A percentile compares a stretch with the other conserved stretches of the same genome.
Evolutionary conservation across 139 green algal species (phyloP).

Genomic region (Micractinium conductrix): DNA sequence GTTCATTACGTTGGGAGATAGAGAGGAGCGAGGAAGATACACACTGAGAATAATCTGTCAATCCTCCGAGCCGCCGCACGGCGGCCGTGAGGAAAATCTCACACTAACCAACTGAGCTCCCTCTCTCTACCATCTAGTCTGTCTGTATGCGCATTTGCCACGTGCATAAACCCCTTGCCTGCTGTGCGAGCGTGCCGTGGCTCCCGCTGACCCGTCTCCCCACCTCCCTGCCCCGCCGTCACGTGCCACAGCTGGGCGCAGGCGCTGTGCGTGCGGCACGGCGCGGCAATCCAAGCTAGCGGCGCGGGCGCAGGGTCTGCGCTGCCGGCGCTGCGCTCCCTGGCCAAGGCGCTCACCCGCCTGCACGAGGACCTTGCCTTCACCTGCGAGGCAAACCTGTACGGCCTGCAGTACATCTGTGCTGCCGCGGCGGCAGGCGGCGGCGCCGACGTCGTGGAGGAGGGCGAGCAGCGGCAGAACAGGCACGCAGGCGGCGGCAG

Average conservation of each 20-base stretch:
- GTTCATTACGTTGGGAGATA: too few species aligned
- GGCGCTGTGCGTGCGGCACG: slow-evolving; percentile 63
- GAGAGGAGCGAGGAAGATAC: too few species aligned
- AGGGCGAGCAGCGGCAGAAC: not conserved
- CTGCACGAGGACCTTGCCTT: slow-evolving; percentile 73
- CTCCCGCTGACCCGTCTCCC: slow-evolving; percentile 38
- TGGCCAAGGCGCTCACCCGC: slow-evolving; percentile 66
- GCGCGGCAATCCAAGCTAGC: slow-evolving; percentile 51
- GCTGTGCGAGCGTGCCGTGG: too few species aligned
- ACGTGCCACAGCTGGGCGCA: slow-evolving; percentile 41
- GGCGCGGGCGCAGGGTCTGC: slow-evolving; percentile 7
- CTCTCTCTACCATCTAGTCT: not conserved
- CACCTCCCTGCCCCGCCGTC: slow-evolving; percentile 14
- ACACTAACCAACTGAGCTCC: not conserved
- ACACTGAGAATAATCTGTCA: too few species aligned
- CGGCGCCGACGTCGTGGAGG: not conserved
- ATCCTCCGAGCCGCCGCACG: not conserved
- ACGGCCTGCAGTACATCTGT: slow-evolving; percentile 80
- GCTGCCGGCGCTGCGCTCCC: slow-evolving; percentile 60
- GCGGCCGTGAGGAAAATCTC: not conserved
- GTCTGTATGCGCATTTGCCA: not conserved
- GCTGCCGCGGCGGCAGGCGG: not conserved
- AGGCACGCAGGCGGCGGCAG: not conserved
- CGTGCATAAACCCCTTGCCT: not conserved
- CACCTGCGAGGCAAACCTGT: slow-evolving; percentile 77